These are phyloP conservation scores for Pelargonium fulgidum DNA, from an alignment of 441 rosid genomes.

Conservation along the genomic window DNA sequence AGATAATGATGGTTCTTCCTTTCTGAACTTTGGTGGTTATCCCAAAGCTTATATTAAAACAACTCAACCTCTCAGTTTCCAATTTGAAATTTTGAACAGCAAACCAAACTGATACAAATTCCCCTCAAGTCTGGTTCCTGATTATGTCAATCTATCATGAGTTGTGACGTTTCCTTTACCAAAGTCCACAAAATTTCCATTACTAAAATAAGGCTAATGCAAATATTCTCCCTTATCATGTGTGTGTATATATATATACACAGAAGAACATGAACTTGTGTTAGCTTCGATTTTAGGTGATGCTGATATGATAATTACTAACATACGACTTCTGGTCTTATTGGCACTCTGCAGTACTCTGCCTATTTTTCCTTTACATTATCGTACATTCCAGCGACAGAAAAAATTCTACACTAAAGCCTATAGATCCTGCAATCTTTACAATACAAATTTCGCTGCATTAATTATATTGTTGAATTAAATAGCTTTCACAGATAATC, in stretches of 20 bases:
- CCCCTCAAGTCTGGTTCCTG: neutral
- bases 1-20: neutral
- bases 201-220: neutral
- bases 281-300: neutral
- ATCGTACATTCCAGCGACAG: neutral
- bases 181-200: too few species aligned
- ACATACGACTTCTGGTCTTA: neutral
- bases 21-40: neutral
- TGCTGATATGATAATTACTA: neutral
- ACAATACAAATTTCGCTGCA: neutral
- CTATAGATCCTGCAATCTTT: neutral
- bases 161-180: neutral
- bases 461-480: neutral
- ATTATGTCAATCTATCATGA: too few species aligned
- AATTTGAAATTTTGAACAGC: neutral
- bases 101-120: too few species aligned
- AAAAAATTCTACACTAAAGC: neutral
- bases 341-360: too few species aligned
- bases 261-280: neutral
- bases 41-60: neutral
- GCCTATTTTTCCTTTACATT: too few species aligned
- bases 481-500: neutral
- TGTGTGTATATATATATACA: too few species aligned
- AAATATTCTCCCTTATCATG: neutral
- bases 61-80: neutral